Percentiles rank a stretch among this genome's conserved stretches.
phyloP scores from a whole-genome alignment of 2,329 filamentous ascomycete species.

The Xylariaceae sp. region DNA sequence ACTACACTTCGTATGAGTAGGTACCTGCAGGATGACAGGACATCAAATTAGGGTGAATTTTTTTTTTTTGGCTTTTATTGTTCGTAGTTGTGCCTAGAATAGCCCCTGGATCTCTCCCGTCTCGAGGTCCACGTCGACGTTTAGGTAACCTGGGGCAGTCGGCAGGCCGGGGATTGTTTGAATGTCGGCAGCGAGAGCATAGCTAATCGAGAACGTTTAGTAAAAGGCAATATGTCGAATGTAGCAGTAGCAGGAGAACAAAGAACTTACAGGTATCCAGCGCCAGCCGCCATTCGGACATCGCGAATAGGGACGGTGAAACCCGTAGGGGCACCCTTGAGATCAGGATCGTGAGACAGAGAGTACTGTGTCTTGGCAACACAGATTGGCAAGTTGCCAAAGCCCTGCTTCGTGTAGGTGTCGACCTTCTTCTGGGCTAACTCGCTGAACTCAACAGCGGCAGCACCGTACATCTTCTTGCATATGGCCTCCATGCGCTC shows the following conservation, averaged over 20 bases:
- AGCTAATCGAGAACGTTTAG: conserved; percentile 48
- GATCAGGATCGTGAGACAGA: conserved; percentile 81
- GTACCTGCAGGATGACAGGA: not conserved
- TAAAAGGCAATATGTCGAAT: conserved; percentile 10
- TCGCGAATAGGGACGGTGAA: conserved; percentile 94
- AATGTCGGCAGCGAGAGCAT: conserved; percentile 92
- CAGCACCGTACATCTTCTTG: conserved; percentile 90
- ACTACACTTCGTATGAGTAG: not conserved
- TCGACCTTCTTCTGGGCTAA: conserved; percentile 94
- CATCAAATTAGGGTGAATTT: not conserved
- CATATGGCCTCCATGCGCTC: conserved; percentile 88
- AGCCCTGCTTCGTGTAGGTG: conserved; percentile 87
- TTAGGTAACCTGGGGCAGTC: conserved; percentile 90
- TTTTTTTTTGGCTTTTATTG: not conserved
- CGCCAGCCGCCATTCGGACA: conserved; percentile 88
- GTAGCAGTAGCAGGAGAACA: not conserved
- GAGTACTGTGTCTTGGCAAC: conserved; percentile 99
- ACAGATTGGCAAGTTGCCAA: conserved; percentile 89
- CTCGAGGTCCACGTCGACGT: conserved; percentile 78
- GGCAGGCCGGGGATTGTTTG: conserved; percentile 96
- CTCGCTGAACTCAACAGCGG: conserved; percentile 85
- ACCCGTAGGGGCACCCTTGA: conserved; percentile 91
- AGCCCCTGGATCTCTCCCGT: conserved; percentile 84
- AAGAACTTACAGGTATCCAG: conserved; percentile 72
- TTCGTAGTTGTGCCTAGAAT: conserved; percentile 54